These are phyloP conservation scores for Umbelopsis vinacea DNA, from an alignment of 192 early-diverging fungal genomes.

Conservation along the genomic window DNA sequence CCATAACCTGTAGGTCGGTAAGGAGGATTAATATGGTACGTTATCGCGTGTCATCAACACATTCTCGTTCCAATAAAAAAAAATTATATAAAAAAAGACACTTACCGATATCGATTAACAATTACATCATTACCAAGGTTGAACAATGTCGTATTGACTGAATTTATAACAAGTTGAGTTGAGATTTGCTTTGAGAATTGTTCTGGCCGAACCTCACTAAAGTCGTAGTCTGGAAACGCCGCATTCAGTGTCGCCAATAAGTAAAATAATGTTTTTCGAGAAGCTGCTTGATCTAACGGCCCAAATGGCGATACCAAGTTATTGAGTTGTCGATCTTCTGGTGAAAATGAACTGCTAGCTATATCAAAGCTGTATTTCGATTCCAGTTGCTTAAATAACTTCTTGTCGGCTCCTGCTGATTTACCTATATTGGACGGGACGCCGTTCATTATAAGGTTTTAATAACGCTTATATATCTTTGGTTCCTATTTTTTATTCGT, in stretches of 20 bases:
- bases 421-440: conserved; percentile 68
- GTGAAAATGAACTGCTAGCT: conserved; percentile 64
- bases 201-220: conserved; percentile 84
- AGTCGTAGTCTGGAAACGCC: conserved; percentile 97
- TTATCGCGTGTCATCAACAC: not conserved
- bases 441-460: conserved; percentile 1
- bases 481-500: not conserved
- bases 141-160: conserved; percentile 84
- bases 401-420: conserved; percentile 89
- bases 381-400: conserved; percentile 88
- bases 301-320: conserved; percentile 85
- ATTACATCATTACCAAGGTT: conserved; percentile 76
- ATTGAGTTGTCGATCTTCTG: conserved; percentile 65
- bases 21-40: not conserved
- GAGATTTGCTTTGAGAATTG: conserved; percentile 80
- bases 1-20: conserved; percentile 66
- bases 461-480: not conserved
- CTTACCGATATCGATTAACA: conserved; percentile 49
- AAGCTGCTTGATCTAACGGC: conserved; percentile 82
- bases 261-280: conserved; percentile 90
- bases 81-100: not conserved
- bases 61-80: not conserved
- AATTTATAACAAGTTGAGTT: conserved; percentile 73
- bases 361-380: conserved; percentile 77
- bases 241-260: conserved; percentile 95